phyloP scores from a whole-genome alignment of 768 basidiomycete species.

The Lactarius sanguifluus region DNA sequence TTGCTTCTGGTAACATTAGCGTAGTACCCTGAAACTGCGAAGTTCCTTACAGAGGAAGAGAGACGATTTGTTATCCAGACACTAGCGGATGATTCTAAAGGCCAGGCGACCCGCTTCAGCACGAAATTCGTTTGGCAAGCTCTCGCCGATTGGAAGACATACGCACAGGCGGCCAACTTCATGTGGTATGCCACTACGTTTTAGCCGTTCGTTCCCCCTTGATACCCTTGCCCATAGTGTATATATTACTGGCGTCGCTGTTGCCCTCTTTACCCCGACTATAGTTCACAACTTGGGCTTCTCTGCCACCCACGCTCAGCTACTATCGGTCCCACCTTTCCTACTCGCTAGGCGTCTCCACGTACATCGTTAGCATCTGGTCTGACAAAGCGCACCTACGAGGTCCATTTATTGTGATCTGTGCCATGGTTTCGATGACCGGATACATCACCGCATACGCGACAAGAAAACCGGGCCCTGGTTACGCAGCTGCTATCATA shows the following conservation, averaged over 20 bases:
- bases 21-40: slow-evolving; percentile 47
- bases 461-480: slow-evolving; percentile 34
- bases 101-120: slow-evolving; percentile 38
- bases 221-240: slow-evolving; percentile 34
- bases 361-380: slow-evolving; percentile 35
- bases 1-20: background rate
- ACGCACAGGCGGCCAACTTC: slow-evolving; percentile 38
- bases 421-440: slow-evolving; percentile 45
- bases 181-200: slow-evolving; percentile 33
- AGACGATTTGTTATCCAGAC: slow-evolving; percentile 35
- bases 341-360: slow-evolving; percentile 36
- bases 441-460: slow-evolving; percentile 53
- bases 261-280: slow-evolving; percentile 40
- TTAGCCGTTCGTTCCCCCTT: background rate
- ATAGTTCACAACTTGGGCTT: slow-evolving; percentile 45
- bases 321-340: slow-evolving; percentile 42
- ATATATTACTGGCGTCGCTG: slow-evolving; percentile 47
- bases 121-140: slow-evolving; percentile 39
- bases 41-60: slow-evolving; percentile 42
- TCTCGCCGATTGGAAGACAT: slow-evolving; percentile 36
- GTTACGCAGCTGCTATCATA: slow-evolving; percentile 50
- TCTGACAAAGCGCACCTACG: slow-evolving; percentile 42
- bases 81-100: slow-evolving; percentile 34
- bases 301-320: slow-evolving; percentile 44
- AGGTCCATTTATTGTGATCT: slow-evolving; percentile 50